Conservation (phyloP, 345 rosid genomes). For the Gossypium mustelinum region DNA sequence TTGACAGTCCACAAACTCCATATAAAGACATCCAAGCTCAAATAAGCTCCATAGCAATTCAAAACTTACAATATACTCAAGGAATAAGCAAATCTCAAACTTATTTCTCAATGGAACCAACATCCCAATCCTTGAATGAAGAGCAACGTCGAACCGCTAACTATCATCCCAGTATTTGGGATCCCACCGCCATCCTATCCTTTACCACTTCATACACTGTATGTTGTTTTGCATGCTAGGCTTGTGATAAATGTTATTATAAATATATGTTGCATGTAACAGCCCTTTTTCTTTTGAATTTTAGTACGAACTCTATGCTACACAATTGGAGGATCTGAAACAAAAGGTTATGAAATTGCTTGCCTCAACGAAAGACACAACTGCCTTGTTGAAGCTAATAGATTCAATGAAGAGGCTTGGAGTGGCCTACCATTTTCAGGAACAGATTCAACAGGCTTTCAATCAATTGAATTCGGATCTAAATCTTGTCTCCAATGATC, state of each 20-base stretch:
- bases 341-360: not conserved
- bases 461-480: not conserved
- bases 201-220: not conserved
- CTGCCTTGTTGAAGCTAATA: not conserved
- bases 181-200: not conserved
- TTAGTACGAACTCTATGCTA: constrained; percentile 3
- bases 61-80: not conserved
- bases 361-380: not conserved
- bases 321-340: not conserved
- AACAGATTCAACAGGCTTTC: not conserved
- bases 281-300: not conserved
- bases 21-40: not conserved
- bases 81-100: not conserved
- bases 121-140: not conserved
- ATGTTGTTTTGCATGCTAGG: not conserved
- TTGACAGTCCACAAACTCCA: no score
- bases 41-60: not conserved
- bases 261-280: no score
- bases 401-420: constrained; percentile 1
- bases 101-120: not conserved
- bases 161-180: constrained; percentile 4
- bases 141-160: constrained; percentile 6
- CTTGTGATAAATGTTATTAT: no score
- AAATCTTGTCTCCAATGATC: not conserved
- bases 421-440: constrained; percentile 1